phyloP scores from a whole-genome alignment of 2,329 filamentous ascomycete species.

The Daldinia sp. region DNA sequence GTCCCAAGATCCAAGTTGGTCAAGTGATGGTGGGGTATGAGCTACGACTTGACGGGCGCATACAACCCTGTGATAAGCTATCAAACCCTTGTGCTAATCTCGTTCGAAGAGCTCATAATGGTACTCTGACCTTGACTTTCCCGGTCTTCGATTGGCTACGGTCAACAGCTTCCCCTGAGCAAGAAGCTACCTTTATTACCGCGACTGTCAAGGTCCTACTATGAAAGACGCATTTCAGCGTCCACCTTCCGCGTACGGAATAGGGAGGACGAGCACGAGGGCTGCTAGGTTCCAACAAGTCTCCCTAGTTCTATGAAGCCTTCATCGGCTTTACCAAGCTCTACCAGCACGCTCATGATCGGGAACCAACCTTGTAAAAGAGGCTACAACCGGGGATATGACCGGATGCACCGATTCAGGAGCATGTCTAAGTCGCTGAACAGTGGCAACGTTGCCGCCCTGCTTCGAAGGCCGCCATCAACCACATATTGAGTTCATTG shows the following conservation, averaged over 20 bases:
- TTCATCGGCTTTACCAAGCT: constrained; percentile 36
- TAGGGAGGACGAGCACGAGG: constrained; percentile 38
- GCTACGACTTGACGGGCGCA: constrained; percentile 36
- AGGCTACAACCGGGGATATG: constrained; percentile 15
- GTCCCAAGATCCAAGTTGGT: constrained; percentile 41
- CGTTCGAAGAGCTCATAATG: constrained; percentile 27
- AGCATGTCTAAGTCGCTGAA: constrained; percentile 22
- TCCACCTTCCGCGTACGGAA: constrained; percentile 43
- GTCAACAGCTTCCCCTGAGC: constrained; percentile 40
- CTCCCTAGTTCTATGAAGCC: constrained; percentile 25
- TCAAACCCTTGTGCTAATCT: constrained; percentile 29
- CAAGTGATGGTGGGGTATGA: constrained; percentile 46
- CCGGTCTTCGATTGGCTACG: constrained; percentile 36
- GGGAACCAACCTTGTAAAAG: constrained; percentile 26
- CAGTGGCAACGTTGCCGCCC: constrained; percentile 44
- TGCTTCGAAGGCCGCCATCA: constrained; percentile 23
- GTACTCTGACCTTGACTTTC: constrained; percentile 27
- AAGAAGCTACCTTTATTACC: constrained; percentile 39
- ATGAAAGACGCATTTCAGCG: constrained; percentile 41
- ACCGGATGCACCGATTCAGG: constrained; percentile 23
- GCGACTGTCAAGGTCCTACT: constrained; percentile 32
- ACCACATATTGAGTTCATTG: constrained; percentile 20
- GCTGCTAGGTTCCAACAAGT: constrained; percentile 22
- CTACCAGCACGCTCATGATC: constrained; percentile 28
- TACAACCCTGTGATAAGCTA: constrained; percentile 43